phyloP scores from a whole-genome alignment of 1,284 basidiomycete species.

The Irpex sp. region DNA sequence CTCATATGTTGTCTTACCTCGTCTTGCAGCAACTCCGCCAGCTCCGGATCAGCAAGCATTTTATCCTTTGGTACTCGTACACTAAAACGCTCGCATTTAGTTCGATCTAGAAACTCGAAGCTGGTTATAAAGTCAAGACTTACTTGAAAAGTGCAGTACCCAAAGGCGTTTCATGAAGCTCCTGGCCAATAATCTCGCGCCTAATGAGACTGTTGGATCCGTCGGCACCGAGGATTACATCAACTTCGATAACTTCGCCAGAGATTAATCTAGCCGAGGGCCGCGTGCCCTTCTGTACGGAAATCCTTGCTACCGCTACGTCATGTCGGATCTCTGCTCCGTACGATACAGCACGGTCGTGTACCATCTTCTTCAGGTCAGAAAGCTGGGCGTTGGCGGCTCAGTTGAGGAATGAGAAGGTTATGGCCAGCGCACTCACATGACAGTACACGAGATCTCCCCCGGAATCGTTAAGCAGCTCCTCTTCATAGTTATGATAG shows the following conservation, averaged over 20 bases:
- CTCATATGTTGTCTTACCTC: not conserved
- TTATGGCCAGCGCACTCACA: constrained; percentile 16
- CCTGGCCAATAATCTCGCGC: constrained; percentile 17
- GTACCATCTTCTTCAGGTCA: constrained; percentile 42
- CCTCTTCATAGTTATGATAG: constrained; percentile 23
- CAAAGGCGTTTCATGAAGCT: constrained; percentile 14
- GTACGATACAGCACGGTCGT: constrained; percentile 36
- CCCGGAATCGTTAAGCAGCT: constrained; percentile 24
- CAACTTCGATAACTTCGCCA: constrained; percentile 34
- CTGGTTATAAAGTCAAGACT: constrained; percentile 10
- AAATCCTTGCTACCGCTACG: constrained; percentile 29
- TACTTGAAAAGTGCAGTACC: constrained; percentile 23
- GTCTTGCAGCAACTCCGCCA: constrained; percentile 11
- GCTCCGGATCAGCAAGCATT: constrained; percentile 14
- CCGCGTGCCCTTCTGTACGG: constrained; percentile 22
- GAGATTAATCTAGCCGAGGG: constrained; percentile 30
- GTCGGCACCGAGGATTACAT: constrained; percentile 40
- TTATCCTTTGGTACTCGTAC: constrained; percentile 15
- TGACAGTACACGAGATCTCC: constrained; percentile 25
- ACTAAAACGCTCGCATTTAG: constrained; percentile 5
- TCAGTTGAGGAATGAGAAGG: constrained; percentile 1
- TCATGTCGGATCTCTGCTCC: constrained; percentile 41
- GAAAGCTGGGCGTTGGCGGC: constrained; percentile 32
- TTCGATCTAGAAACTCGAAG: not conserved
- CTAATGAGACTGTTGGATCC: constrained; percentile 23